Base-by-base conservation (phyloP, 2,329 filamentous ascomycete genomes). In the Ophiosphaerella narmari region DNA sequence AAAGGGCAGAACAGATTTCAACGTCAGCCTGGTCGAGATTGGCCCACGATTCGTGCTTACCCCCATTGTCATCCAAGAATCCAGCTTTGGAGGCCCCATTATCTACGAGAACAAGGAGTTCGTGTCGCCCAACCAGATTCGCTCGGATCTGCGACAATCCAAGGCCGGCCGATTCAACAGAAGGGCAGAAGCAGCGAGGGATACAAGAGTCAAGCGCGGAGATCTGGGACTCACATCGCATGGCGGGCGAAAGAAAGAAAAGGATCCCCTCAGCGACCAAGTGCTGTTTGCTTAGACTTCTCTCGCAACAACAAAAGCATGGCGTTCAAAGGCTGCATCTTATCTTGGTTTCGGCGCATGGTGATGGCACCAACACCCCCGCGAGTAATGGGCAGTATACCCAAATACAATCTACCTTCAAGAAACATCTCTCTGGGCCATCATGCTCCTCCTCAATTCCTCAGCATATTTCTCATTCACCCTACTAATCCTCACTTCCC, bases 31-130 rank as follows among this genome's bases (percentile, higher is more conserved):
- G 21, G 85, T 97, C 1, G 94, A 99, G 75, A 96, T 99, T 55
- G 94, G 94, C 0, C 94, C 94, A 0, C 84, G 94, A 39, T 93
- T 97, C 62, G 91, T 97, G 26, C 79, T 97, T 43, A 97, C 91
- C 23, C 93, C 94, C 1, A 97, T 97, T 59, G 86, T 97, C 49
- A 96, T 97, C 60, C 86, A 96, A 63, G 94, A 99, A 73, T 91
- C 91, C 37, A 92, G 89, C 54, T 97, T 99, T 64, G 93, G 93
- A 46, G 94, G 94, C 0, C 93, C 94, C 3, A 91, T 97, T 59
- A 95, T 99, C 68, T 99, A 96, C 77, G 91, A 97, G 80, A 97
- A 97, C 79, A 94, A 91, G 81, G 88, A 96, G 73, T 99, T 96
- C 66, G 90, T 99, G 46, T 94, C 89, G 61, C 94, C 94, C 8